Conservation (phyloP, 2,329 filamentous ascomycete genomes). For the Dactylellina cionopaga region DNA sequence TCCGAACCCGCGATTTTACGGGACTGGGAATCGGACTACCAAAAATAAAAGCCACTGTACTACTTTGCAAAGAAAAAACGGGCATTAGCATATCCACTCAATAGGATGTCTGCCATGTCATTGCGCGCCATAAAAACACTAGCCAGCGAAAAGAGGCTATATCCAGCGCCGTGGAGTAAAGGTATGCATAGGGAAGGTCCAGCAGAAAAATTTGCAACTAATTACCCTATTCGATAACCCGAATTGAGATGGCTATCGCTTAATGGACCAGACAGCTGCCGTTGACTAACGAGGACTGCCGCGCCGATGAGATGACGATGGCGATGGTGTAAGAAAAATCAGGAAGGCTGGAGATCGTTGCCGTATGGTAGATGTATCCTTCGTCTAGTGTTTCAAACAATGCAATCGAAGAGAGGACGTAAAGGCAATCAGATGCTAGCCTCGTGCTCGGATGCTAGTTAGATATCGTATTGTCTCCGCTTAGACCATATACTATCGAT, state of each 20-base stretch:
- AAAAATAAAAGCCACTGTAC: conserved; percentile 24
- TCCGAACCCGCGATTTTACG: conserved; percentile 23
- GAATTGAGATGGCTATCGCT: conserved; percentile 1
- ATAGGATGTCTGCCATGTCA: conserved; percentile 10
- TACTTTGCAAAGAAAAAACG: too few species aligned
- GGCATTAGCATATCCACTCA: conserved; percentile 25
- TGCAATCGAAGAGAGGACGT: neutral
- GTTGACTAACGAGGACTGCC: neutral
- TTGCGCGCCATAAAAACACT: neutral
- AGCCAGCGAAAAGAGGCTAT: neutral
- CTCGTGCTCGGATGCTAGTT: too few species aligned
- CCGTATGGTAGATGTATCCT: neutral
- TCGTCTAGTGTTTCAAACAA: conserved; percentile 13
- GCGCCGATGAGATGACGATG: neutral
- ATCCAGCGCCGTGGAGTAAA: conserved; percentile 2
- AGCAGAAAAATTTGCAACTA: neutral
- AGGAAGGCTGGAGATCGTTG: conserved; percentile 6
- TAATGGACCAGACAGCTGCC: neutral
- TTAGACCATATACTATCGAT: neutral
- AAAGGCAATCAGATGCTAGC: too few species aligned
- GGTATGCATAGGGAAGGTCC: conserved; percentile 32
- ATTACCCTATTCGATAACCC: neutral
- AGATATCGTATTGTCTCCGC: neutral
- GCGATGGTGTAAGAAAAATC: neutral
- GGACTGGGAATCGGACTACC: conserved; percentile 15